phyloP scores from a whole-genome alignment of 805 yeast genomes.

The Ogataea degrootiae region DNA sequence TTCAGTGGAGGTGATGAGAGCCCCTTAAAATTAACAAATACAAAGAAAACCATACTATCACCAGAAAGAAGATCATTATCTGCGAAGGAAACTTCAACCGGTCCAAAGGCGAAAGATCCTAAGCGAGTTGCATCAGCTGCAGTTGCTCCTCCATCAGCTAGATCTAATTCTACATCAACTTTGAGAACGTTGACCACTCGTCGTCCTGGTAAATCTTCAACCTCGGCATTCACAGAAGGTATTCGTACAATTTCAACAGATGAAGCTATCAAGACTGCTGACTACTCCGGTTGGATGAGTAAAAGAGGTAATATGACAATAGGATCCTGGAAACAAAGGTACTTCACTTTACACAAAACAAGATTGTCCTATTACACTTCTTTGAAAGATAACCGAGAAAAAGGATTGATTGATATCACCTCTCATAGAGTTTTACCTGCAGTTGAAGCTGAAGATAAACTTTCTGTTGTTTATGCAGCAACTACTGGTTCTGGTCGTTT shows the following conservation, averaged over 20 bases:
- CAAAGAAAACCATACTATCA: conserved; percentile 9
- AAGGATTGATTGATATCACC: conserved; percentile 92
- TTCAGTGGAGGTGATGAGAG: conserved; percentile 11
- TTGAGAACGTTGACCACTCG: conserved; percentile 39
- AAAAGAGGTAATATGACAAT: conserved; percentile 81
- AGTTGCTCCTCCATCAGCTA: conserved; percentile 11
- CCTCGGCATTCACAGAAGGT: conserved; percentile 86
- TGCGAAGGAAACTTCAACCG: conserved; percentile 36
- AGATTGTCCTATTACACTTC: conserved; percentile 83
- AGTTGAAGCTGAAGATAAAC: conserved; percentile 69
- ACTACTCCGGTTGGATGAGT: conserved; percentile 91
- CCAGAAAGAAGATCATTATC: conserved; percentile 48
- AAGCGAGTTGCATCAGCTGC: conserved; percentile 40
- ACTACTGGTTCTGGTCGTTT: conserved; percentile 91
- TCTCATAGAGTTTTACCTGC: conserved; percentile 89
- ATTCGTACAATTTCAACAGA: conserved; percentile 70
- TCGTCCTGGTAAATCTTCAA: conserved; percentile 49
- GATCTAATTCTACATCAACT: conserved; percentile 34
- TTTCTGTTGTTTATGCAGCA: conserved; percentile 81
- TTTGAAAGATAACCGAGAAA: conserved; percentile 74
- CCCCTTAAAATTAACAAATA: conserved; percentile 11
- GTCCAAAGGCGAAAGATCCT: conserved; percentile 19
- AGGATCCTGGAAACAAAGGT: conserved; percentile 89
- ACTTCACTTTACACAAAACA: conserved; percentile 86
- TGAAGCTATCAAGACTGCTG: conserved; percentile 72